phyloP scores from a whole-genome alignment of 2,329 filamentous ascomycete genomes.

The Ustulina deusta region DNA sequence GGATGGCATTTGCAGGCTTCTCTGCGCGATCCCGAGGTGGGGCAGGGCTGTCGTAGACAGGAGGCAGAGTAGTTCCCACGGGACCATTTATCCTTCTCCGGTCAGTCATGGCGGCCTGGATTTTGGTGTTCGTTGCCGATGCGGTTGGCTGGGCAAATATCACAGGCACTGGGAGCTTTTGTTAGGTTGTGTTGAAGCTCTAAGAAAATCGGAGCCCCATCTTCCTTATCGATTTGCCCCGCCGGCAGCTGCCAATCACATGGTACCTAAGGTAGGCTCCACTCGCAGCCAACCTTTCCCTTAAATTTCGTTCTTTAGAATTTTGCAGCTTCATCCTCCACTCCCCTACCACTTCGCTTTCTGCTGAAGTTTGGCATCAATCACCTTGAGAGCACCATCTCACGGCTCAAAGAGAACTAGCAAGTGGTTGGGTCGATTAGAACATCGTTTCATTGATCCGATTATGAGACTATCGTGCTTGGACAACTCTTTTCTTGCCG shows the following conservation, averaged over 20 bases:
- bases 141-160: constrained; percentile 17
- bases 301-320: constrained; percentile 39
- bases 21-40: constrained; percentile 50
- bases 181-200: constrained; percentile 27
- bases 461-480: neutral
- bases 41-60: constrained; percentile 70
- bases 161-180: neutral
- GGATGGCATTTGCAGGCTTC: constrained; percentile 76
- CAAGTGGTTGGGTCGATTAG: neutral
- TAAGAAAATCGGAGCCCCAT: constrained; percentile 38
- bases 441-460: neutral
- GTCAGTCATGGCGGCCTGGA: constrained; percentile 72
- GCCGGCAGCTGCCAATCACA: constrained; percentile 17
- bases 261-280: constrained; percentile 14
- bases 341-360: neutral
- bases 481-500: neutral
- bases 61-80: constrained; percentile 78
- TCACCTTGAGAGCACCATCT: neutral
- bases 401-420: neutral
- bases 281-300: constrained; percentile 26
- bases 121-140: constrained; percentile 3
- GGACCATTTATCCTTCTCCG: constrained; percentile 92
- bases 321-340: constrained; percentile 31
- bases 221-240: constrained; percentile 39
- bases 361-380: neutral